Evolutionary conservation across 306 rosid species (phyloP).

Genomic region (Clitoria ternatea): DNA sequence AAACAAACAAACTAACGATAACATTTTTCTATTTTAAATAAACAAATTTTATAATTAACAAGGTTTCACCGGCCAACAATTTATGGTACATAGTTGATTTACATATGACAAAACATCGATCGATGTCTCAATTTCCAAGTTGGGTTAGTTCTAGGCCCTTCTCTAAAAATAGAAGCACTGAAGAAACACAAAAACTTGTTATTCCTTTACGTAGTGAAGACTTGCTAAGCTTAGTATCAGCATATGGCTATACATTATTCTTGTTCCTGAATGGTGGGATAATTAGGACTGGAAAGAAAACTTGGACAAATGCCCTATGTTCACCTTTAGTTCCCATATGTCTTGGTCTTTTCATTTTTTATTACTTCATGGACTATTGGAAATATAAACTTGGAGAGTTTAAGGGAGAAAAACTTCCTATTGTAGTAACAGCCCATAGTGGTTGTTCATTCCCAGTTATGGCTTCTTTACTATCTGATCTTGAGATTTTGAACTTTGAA

Average conservation of each 20-base stretch:
- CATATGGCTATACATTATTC: conserved; percentile 32
- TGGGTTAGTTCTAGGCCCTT: conserved; percentile 42
- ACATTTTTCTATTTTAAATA: too few species aligned
- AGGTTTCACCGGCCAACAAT: too few species aligned
- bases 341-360: background rate
- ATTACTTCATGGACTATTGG: rapidly evolving
- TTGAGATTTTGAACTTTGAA: conserved; percentile 34
- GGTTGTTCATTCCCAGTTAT: too few species aligned
- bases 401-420: too few species aligned
- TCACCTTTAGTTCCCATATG: conserved; percentile 3
- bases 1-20: too few species aligned
- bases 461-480: too few species aligned
- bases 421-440: too few species aligned
- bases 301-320: conserved; percentile 21
- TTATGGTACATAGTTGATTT: background rate
- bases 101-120: background rate
- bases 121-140: conserved; percentile 12
- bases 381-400: background rate
- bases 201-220: conserved; percentile 32
- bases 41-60: too few species aligned
- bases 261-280: conserved; percentile 36
- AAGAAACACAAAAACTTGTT: background rate
- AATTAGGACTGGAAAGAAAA: conserved; percentile 38
- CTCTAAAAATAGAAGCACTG: background rate
- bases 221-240: conserved; percentile 1